Evolutionary conservation across 192 early-diverging fungal genomes (phyloP).

Genomic region (Lobosporangium transversale): DNA sequence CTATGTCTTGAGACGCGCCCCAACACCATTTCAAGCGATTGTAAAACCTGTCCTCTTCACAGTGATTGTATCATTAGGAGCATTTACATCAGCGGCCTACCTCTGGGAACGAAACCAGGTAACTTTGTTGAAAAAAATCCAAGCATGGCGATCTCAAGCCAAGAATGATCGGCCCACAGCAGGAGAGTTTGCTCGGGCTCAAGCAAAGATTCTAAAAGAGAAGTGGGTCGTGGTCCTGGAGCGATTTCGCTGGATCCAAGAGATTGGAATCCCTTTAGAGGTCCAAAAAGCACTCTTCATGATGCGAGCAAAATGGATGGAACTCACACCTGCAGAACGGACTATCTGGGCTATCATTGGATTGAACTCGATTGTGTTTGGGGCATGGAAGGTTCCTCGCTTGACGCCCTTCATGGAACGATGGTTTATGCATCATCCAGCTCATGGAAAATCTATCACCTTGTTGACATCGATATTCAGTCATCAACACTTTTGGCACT

Average conservation of each 20-base stretch:
- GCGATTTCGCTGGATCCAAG: conserved; percentile 42
- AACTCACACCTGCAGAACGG: conserved; percentile 29
- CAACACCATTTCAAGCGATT: conserved; percentile 38
- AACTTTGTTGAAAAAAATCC: conserved; percentile 34
- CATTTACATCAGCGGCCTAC: conserved; percentile 53
- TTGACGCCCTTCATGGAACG: conserved; percentile 75
- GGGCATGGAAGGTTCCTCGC: conserved; percentile 73
- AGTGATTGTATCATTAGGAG: conserved; percentile 26
- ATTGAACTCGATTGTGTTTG: conserved; percentile 80
- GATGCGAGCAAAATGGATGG: conserved; percentile 45
- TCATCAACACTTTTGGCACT: conserved; percentile 78
- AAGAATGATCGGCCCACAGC: conserved; percentile 24
- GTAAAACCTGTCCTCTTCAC: conserved; percentile 61
- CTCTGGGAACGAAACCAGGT: conserved; percentile 44
- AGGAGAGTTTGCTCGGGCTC: conserved; percentile 29
- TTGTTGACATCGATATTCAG: conserved; percentile 83
- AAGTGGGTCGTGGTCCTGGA: conserved; percentile 17
- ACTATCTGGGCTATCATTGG: conserved; percentile 67
- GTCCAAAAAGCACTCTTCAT: conserved; percentile 36
- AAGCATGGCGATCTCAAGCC: conserved; percentile 34
- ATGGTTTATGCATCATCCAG: conserved; percentile 84
- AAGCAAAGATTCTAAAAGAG: conserved; percentile 39
- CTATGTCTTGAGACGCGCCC: conserved; percentile 13
- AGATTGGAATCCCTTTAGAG: conserved; percentile 48
- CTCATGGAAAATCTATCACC: conserved; percentile 72